Conservation (phyloP, 1,284 basidiomycete species). For the Cryptococcus sp. region DNA sequence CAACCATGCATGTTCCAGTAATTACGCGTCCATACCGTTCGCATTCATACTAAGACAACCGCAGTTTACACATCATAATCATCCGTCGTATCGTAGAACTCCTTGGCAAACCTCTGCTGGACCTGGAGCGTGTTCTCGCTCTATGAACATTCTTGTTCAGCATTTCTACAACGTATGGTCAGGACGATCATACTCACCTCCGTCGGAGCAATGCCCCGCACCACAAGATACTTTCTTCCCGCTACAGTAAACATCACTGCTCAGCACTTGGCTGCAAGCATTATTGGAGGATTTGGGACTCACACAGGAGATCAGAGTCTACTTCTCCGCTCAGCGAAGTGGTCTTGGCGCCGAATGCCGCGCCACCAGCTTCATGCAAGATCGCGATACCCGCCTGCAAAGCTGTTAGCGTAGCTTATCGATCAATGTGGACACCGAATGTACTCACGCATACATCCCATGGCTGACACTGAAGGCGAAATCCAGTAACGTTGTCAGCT, state of each 20-base stretch:
- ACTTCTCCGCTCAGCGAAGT: slow-evolving; percentile 60
- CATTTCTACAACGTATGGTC: not conserved
- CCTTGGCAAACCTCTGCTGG: slow-evolving; percentile 76
- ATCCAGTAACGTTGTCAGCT: not conserved
- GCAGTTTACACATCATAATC: slow-evolving; percentile 61
- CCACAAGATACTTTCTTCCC: slow-evolving; percentile 83
- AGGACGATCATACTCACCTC: slow-evolving; percentile 21
- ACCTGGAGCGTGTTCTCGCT: slow-evolving; percentile 67
- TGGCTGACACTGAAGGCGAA: slow-evolving; percentile 59
- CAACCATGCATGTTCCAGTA: not conserved
- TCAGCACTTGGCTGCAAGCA: not conserved
- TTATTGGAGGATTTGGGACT: slow-evolving; percentile 4
- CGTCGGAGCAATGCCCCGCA: slow-evolving; percentile 55
- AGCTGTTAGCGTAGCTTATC: not conserved
- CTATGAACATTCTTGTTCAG: slow-evolving; percentile 18
- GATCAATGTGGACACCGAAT: no score
- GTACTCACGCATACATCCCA: slow-evolving; percentile 80
- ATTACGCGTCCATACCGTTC: no score
- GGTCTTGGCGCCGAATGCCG: slow-evolving; percentile 69
- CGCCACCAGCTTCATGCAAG: slow-evolving; percentile 82
- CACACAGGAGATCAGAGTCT: slow-evolving; percentile 64
- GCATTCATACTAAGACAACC: no score
- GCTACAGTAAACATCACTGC: slow-evolving; percentile 43
- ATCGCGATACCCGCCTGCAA: slow-evolving; percentile 82
- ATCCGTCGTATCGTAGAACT: slow-evolving; percentile 80